Evolutionary conservation across 257 asterid species (phyloP), one percentile per base, ranked within the genome.

Genomic region (Jaltomata sinuosa): DNA sequence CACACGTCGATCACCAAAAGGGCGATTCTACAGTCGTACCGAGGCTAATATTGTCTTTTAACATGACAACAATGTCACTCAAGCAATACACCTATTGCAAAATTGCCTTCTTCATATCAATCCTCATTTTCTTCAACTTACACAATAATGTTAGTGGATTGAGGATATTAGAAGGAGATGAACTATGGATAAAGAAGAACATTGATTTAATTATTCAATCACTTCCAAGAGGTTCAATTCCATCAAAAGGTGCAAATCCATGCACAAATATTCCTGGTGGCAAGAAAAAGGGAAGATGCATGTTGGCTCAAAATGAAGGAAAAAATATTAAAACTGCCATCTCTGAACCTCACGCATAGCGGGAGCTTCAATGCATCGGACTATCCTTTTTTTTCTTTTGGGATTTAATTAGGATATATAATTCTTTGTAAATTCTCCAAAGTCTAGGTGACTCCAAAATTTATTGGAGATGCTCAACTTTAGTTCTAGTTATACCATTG

Each of bases 241-340:
- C 85, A 0, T 45, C 89, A 19, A 87, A 93, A 9, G 36, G 84
- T 45, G 76, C 85, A 83, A 93, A 85, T 83, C 91, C 97, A 32
- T 93, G 97, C 89, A 90, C 97, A 4, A 87, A 87, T 78, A 88
- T 93, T 80, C 95, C 94, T 7, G 91, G 92, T 19, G 89, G 89
- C 3, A 34, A 8, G 5, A 85, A 83, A 79, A 87, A 59, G 4
- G 91, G 94, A 7, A 92, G 92, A 9, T 91, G 94, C 14, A 76
- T 76, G 61, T 76, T 45, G 16, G 81, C 16, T 45, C 83, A 82
- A 87, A 3, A 32, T 91, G 80, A 91, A 80, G 42, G 36, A 82
- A 18, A 78, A 16, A 50, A 3, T 49, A 25, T 61, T 8, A 61
- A 5, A 61, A 57, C 29, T n/a, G 9, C 6, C n/a, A 57, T n/a